Base-by-base conservation (phyloP, 2,329 filamentous ascomycete species). In the Juglanconis juglandina region DNA sequence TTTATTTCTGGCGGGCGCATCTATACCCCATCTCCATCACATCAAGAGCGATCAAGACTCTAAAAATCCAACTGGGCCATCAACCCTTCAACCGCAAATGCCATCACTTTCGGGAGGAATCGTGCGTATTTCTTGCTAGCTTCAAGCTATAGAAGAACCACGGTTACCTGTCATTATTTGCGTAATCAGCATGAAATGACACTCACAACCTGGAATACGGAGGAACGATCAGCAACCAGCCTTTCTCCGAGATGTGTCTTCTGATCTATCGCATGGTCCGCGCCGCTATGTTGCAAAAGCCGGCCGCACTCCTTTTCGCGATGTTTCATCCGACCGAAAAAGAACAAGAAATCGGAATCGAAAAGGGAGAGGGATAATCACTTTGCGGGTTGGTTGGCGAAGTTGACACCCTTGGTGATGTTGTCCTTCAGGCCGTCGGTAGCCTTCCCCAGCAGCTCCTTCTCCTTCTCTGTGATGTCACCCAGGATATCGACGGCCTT, bases 341-440 rank as follows among this genome's bases (percentile, higher is more conserved):
- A 65, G 62, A 65, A 61, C 66, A 60, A 44, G 46, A 53, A 13
- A 51, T 42, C 60, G 60, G 56, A 54, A 63, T 56, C 53, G 46
- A 53, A 47, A 54, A 63, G 51, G 50, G 51, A 39, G 49, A 74
- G 71, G 70, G 71, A 66, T 68, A 77, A 81, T 91, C 87, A 93
- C 90, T 93, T 93, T 86, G 89, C 75, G 91, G 87, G 84, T 89
- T 93, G 55, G 81, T 90, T 84, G 77, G 88, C 88, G 75, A 98
- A 99, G 74, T 88, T 86, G 73, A 97, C 82, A 74, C 95, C 95
- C 87, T 98, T 97, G 72, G 86, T 80, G 75, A 99, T 96, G 82
- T 98, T 98, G 80, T 86, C 88, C 83, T 92, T 90, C 65, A 98
- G 86, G 67, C 89, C 94, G 69, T 85, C 81, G 74, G 90, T 83